These are phyloP conservation scores for Amoeboradix gromovi DNA, from an alignment of 371 early-diverging fungal genomes.

Conservation along the genomic window DNA sequence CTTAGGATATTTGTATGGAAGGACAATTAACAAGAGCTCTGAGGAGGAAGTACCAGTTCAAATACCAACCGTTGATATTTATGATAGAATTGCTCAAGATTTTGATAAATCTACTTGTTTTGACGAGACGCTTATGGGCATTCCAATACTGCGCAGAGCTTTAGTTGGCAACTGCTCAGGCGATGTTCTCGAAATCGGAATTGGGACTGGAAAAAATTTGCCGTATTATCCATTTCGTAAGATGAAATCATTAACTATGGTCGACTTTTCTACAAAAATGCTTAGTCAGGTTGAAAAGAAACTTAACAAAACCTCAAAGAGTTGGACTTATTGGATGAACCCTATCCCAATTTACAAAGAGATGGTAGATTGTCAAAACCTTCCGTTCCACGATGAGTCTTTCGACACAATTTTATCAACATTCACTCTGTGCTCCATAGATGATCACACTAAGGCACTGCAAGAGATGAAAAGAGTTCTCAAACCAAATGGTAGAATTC, in stretches of 20 bases:
- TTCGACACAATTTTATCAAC: slow-evolving; percentile 50
- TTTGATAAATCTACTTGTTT: neutral
- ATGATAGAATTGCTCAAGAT: neutral
- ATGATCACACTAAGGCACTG: slow-evolving; percentile 32
- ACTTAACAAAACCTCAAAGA: neutral
- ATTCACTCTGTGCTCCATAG: slow-evolving; percentile 43
- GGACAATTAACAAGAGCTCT: no score
- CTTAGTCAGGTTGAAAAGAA: slow-evolving; percentile 20
- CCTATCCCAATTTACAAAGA: slow-evolving; percentile 8
- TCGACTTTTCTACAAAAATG: slow-evolving; percentile 28
- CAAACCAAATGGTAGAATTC: slow-evolving; percentile 23
- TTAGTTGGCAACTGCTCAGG: slow-evolving; percentile 10
- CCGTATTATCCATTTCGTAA: slow-evolving; percentile 19
- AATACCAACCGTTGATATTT: no score
- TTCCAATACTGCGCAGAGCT: neutral
- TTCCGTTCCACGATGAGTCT: slow-evolving; percentile 11
- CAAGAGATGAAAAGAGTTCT: slow-evolving; percentile 28
- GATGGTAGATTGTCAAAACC: slow-evolving; percentile 12
- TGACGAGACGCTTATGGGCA: neutral
- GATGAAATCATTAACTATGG: slow-evolving; percentile 17
- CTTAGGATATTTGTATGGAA: neutral
- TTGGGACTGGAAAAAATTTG: slow-evolving; percentile 41
- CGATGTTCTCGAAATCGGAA: slow-evolving; percentile 26
- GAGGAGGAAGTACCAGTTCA: no score
- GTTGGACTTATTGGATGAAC: neutral